phyloP scores from a whole-genome alignment of 176 grass and related monocot genomes.

The Oryza meyeriana region DNA sequence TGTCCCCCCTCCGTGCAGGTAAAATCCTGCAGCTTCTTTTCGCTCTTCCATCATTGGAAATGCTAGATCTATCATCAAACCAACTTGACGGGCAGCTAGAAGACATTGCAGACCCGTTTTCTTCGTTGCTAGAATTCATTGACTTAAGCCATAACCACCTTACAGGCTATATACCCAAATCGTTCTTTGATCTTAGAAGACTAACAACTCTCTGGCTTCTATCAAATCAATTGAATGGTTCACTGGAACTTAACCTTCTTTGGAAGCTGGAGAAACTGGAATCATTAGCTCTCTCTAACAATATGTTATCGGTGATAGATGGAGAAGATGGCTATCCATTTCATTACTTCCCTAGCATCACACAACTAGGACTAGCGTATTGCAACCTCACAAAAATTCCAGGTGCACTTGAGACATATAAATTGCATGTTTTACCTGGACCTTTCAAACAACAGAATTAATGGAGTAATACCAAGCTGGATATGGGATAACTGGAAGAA shows the following conservation, averaged over 20 bases:
- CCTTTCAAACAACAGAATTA: conserved; percentile 34
- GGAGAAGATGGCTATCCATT: not conserved
- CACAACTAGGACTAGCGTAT: not conserved
- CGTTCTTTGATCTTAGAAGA: conserved; percentile 6
- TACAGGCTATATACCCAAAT: not conserved
- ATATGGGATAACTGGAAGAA: conserved; percentile 8
- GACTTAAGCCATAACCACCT: not conserved
- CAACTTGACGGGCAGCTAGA: not conserved
- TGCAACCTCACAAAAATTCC: conserved; percentile 25
- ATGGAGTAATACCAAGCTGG: conserved; percentile 29
- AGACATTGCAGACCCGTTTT: not conserved
- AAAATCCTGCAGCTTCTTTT: not conserved
- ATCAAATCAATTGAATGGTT: not conserved
- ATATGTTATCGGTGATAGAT: conserved; percentile 17
- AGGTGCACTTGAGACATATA: not conserved
- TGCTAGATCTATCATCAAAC: not conserved
- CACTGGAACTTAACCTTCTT: too few species aligned
- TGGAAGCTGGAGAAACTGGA: too few species aligned
- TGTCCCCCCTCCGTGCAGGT: not conserved
- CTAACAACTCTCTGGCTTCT: not conserved
- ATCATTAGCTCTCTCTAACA: conserved; percentile 24
- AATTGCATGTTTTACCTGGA: not conserved
- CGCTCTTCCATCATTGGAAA: not conserved
- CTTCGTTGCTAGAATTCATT: not conserved
- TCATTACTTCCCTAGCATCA: not conserved